These are phyloP conservation scores for Ocimum tenuiflorum DNA, from an alignment of 257 asterid genomes.

Conservation along the genomic window DNA sequence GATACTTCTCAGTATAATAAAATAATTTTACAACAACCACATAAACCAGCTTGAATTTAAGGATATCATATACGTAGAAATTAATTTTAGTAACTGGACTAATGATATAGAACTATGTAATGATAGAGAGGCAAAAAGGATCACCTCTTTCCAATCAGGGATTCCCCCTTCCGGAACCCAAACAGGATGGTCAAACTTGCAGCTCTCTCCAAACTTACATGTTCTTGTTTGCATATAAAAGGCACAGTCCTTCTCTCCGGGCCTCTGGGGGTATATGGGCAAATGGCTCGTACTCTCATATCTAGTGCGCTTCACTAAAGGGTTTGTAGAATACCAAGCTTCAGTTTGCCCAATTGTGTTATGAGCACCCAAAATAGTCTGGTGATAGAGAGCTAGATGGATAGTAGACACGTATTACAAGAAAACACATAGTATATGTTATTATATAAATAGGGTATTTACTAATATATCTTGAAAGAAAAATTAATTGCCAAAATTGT, in stretches of 20 bases:
- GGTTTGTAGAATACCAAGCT: conserved; percentile 88
- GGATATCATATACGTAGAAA: conserved; percentile 19
- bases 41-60: conserved; percentile 17
- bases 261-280: conserved; percentile 98
- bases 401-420: conserved; percentile 58
- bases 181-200: conserved; percentile 99
- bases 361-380: conserved; percentile 71
- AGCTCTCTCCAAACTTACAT: conserved; percentile 97
- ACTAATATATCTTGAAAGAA: conserved; percentile 22
- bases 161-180: conserved; percentile 99
- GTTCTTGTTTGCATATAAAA: conserved; percentile 99
- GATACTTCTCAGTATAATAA: conserved; percentile 4
- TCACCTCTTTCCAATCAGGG: conserved; percentile 99
- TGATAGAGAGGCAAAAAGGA: conserved; percentile 40
- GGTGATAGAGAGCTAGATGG: conserved; percentile 88
- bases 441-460: conserved; percentile 27
- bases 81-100: conserved; percentile 17
- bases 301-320: conserved; percentile 94
- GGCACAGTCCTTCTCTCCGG: conserved; percentile 99
- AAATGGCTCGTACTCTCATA: conserved; percentile 82
- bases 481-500: conserved; percentile 12
- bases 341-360: conserved; percentile 84
- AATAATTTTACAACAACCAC: conserved; percentile 13
- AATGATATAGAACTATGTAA: conserved; percentile 23
- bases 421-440: conserved; percentile 36